Evolutionary conservation across 2,329 filamentous ascomycete genomes (phyloP), one percentile per base, ranked within the genome.

Genomic region (Sphaerulina populicola): DNA sequence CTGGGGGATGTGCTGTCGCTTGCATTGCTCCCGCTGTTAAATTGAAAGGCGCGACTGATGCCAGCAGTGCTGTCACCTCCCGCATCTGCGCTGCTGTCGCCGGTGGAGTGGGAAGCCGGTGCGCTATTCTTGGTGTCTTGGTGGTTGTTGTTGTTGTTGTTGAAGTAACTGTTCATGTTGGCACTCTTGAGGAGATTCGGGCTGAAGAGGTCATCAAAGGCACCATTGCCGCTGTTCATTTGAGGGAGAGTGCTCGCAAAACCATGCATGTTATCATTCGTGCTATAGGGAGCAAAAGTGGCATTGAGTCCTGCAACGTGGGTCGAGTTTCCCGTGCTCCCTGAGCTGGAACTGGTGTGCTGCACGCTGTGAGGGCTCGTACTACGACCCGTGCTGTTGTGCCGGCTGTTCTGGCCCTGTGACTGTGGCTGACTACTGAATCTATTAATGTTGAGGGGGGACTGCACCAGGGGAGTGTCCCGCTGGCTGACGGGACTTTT

Each of bases 151-250:
- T 38, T 29, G 9, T 21, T 55, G 47, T 44, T 44, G 31, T 35
- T 41, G 48, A 65, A 67, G 45, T 69, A 67, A 39, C 64, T 53
- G 38, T 59, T 57, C 7, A 57, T 57, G 31, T 68, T 70, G 54
- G 72, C 72, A 41, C 67, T 72, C 54, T 74, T 71, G 15, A 77
- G 65, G 18, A 77, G 66, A 6, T 73, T 73, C 3, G 81, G 80
- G 47, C 76, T 81, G 65, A 85, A 85, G 6, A 83, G 68, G 56
- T 77, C 80, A 51, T 75, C 71, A 49, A 82, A 68, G 21, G 78
- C 57, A 57, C 12, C 50, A 36, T 56, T 47, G 31, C 31, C 46
- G 49, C 55, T 49, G 49, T 45, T 57, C 64, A 66, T 69, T 60
- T 60, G 69, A 54, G 61, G 66, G 6, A 62, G 62, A 51, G 64